phyloP scores from a whole-genome alignment of 257 asterid genomes.

The Solanum medicagineum region DNA sequence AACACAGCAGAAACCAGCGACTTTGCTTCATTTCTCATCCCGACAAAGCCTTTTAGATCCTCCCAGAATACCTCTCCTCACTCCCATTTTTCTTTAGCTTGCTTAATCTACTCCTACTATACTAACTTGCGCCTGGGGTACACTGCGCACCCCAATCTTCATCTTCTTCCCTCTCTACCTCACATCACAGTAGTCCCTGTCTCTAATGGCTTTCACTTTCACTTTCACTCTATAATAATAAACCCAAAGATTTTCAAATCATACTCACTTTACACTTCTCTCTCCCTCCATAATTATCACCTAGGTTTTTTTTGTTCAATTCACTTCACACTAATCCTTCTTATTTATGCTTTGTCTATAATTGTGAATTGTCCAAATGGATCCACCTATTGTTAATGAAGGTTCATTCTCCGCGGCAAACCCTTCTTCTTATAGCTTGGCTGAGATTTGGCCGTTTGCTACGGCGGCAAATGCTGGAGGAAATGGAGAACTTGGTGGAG shows the following conservation, averaged over 20 bases:
- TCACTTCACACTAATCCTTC: not conserved
- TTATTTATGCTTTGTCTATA: not conserved
- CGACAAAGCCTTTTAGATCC: constrained; percentile 4
- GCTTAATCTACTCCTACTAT: not conserved
- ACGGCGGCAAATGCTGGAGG: constrained; percentile 10
- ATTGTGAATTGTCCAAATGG: constrained; percentile 34
- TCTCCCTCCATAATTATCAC: constrained; percentile 2
- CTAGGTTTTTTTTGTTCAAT: not conserved
- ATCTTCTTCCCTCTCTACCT: constrained; percentile 23
- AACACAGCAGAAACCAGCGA: not conserved
- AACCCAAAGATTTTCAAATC: not conserved
- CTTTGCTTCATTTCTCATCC: not conserved
- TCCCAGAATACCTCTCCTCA: not conserved
- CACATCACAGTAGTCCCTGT: constrained; percentile 21
- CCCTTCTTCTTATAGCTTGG: constrained; percentile 56
- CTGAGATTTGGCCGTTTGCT: constrained; percentile 67
- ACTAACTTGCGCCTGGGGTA: not conserved
- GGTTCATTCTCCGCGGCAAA: constrained; percentile 60
- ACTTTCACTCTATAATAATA: not conserved
- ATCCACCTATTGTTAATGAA: constrained; percentile 70
- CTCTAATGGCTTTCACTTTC: not conserved
- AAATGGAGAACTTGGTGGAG: constrained; percentile 14
- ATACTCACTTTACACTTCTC: not conserved
- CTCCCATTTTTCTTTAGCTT: not conserved
- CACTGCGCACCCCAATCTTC: not conserved